Percentiles rank a stretch among this genome's conserved stretches.
Evolutionary conservation across 2,329 filamentous ascomycete genomes (phyloP).

Genomic region (Fusarium brachygibbosum): DNA sequence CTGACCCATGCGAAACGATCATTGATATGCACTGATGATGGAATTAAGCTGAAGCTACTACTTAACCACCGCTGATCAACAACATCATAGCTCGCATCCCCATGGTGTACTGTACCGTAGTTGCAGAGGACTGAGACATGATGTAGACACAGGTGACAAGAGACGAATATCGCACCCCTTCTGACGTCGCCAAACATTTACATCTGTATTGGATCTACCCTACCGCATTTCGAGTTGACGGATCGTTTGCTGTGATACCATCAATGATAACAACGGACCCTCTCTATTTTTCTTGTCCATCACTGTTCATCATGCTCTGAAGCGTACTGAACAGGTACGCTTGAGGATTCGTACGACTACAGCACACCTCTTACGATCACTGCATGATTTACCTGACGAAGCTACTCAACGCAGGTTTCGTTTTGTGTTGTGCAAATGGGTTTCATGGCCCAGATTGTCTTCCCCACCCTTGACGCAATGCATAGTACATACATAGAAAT

Average conservation of each 20-base stretch:
- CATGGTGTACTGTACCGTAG: background rate
- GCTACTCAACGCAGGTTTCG: background rate
- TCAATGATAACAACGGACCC: background rate
- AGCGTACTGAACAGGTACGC: background rate
- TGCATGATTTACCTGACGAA: background rate
- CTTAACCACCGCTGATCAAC: slow-evolving; percentile 22
- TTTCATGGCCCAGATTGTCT: slow-evolving; percentile 5
- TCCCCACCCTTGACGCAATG: slow-evolving; percentile 35
- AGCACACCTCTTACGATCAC: background rate
- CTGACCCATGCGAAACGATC: slow-evolving; percentile 15
- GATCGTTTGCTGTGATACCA: background rate
- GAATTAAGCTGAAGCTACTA: slow-evolving; percentile 33
- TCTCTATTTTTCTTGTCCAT: background rate
- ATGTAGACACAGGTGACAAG: slow-evolving; percentile 1
- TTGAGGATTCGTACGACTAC: background rate
- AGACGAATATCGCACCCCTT: slow-evolving; percentile 13
- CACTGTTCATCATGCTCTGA: background rate
- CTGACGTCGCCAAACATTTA: slow-evolving; percentile 23
- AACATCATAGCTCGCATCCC: slow-evolving; percentile 20
- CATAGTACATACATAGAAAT: slow-evolving; percentile 6
- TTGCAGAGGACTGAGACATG: slow-evolving; percentile 8
- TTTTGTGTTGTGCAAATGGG: background rate
- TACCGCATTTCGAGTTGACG: background rate
- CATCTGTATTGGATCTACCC: slow-evolving; percentile 10
- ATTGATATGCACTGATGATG: slow-evolving; percentile 35